Evolutionary conservation across 495 filamentous ascomycete genomes (phyloP), one percentile per base, ranked within the genome.

Genomic region (Penicillium desertorum): DNA sequence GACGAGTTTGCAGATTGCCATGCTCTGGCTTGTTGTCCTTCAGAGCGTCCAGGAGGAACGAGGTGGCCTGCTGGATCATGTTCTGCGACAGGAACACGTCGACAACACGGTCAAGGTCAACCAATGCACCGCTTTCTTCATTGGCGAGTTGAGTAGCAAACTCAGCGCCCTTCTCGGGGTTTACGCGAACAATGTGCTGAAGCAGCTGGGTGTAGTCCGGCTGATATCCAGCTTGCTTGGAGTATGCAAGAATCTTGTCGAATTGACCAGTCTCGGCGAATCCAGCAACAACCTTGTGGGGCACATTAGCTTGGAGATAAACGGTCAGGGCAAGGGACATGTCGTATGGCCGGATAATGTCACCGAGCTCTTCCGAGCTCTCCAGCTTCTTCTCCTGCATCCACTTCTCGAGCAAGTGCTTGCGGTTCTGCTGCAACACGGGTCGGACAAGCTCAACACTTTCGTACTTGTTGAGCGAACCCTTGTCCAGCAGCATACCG

Each of bases 361-460:
- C 94, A 69, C 94, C 94, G 19, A 99, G 83, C 66, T 97, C 89
- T 72, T 99, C 94, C 0, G 94, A 97, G 73, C 87, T 90, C 69
- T 94, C 89, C 17, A 99, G 80, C 77, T 99, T 99, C 67, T 91
- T 88, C 74, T 98, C 94, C 60, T 86, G 85, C 71, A 97, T 80
- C 94, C 94, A 99, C 71, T 99, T 99, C 74, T 98, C 93, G 22
- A 99, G 79, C 45, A 99, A 76, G 68, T 97, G 91, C 78, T 98
- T 98, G 46, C 94, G 86, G 66, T 90, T 92, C 68, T 99, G 94
- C 46, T 87, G 86, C 60, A 99, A 74, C 19, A 99, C 94, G 37
- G 95, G 92, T 47, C 89, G 83, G 10, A 94, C 92, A 60, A 99
- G 83, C 72, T 99, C 94, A 46, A 98, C 78, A 58, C 92, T 95